Evolutionary conservation across 2,329 filamentous ascomycete species (phyloP), one percentile per base, ranked within the genome.

Genomic region (Diaporthe sp.): DNA sequence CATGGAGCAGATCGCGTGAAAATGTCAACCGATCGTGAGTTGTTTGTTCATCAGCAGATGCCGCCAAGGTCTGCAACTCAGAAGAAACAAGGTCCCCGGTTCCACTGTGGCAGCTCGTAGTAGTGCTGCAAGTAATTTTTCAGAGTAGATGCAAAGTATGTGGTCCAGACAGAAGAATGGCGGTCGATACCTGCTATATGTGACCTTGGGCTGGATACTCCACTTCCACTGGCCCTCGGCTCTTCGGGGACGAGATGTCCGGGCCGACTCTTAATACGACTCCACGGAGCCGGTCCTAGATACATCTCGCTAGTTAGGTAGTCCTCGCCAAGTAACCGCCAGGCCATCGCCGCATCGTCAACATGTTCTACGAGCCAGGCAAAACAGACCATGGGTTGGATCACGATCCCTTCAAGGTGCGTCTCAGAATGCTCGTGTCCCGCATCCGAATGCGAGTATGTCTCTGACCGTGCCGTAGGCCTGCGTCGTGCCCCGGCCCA

Each of bases 401-500:
- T 25, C 73, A 69, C 35, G 73, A 75, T 15, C 73, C 73, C 19
- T 75, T 75, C 73, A 75, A 75, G 73, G 73, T 75, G 30, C 17
- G 67, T 13, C 25, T 40, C 9, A 22, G 33, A 9, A 9, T 22
- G 17, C n/a, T n/a, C 19, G 22, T 45, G 8, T 15, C 19, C 25
- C 33, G 15, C 47, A 35, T 10, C 12, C 19, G 28, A 28, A 2
- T 57, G 9, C 38, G 38, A 54, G 1, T 22, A 6, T 42, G 9
- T 50, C 33, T 25, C 55, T 68, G 5, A 74, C 17, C 57, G 15
- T 15, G 19, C 38, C 12, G 8, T 74, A 88, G 86, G 85, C 86
- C 45, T 92, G 90, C 80, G 89, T 92, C 3, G 83, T 91, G 55
- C 90, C 90, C 22, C 86, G 90, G 22, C 89, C 90, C 30, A 92